Base-by-base conservation (phyloP, 1,284 basidiomycete genomes). In the Athelia sp. region DNA sequence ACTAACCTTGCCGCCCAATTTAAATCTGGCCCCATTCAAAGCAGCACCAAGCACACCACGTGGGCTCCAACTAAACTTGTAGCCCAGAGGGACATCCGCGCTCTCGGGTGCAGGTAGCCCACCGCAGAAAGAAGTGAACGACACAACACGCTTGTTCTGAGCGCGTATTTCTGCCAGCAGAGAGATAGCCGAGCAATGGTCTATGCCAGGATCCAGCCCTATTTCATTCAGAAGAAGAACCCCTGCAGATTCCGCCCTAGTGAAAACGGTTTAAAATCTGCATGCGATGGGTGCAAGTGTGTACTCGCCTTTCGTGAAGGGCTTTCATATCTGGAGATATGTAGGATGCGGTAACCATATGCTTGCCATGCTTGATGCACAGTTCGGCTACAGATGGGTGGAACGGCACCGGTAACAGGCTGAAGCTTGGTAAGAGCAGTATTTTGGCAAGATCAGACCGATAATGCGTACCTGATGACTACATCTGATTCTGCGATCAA, bases 61-160 rank as follows among this genome's bases (percentile, higher is more conserved):
- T 2, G 95, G 94, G 50, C 84, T 90, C 95, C 94, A 98, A 53
- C 91, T 94, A 65, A 98, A 98, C 67, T 97, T 97, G 69, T 98
- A 98, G 26, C 87, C 82, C 15, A 96, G 70, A 2, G 93, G 82
- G 3, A 81, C 82, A 29, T 78, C 79, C 11, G 79, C 73, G 17
- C 70, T 73, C 45, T 90, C 87, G 0, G 91, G 90, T 2, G 89
- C 87, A 1, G 94, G 95, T 13, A 98, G 72, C 1, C 94, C 95
- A 13, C 95, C 94, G 55, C 94, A 98, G 76, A 96, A 97, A 0
- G 92, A 95, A 1, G 85, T 84, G 67, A 97, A 98, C 0, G 90
- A 90, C 1, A 79, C 68, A 17, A 94, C 76, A 2, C 74, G 69
- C 61, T 87, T 85, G 13, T 76, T 74, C 56, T 87, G 70, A 1